phyloP scores from a whole-genome alignment of 148 eudicot genomes.

The Fagopyrum homotropicum region DNA sequence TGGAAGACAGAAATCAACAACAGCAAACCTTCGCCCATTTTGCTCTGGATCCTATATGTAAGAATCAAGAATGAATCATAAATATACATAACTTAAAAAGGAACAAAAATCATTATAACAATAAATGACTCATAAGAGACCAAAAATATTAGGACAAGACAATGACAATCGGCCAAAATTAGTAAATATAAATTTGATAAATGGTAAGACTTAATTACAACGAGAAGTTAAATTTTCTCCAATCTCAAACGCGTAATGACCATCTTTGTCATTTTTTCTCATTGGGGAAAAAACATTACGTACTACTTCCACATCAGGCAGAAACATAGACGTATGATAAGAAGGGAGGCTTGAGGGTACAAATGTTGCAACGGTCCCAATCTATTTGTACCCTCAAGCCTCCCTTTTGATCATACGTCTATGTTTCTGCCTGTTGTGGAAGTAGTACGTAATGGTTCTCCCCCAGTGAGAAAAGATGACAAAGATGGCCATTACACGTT shows the following conservation, averaged over 20 bases:
- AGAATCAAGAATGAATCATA: neutral
- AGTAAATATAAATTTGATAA: no score
- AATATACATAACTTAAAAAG: neutral
- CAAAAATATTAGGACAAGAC: no score
- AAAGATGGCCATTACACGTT: slow-evolving; percentile 85
- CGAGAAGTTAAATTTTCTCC: slow-evolving; percentile 17
- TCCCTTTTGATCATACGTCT: slow-evolving; percentile 38
- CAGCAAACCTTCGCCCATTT: slow-evolving; percentile 69
- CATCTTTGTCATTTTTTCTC: slow-evolving; percentile 86
- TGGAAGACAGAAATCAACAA: neutral
- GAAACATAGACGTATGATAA: slow-evolving; percentile 40
- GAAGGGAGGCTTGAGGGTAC: slow-evolving; percentile 42
- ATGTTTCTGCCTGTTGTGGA: slow-evolving; percentile 45
- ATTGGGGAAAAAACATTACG: slow-evolving; percentile 68
- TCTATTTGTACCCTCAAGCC: slow-evolving; percentile 56
- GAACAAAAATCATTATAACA: neutral
- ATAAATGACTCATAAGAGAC: neutral
- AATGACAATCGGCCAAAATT: no score
- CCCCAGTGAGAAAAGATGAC: slow-evolving; percentile 78
- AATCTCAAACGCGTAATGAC: slow-evolving; percentile 77
- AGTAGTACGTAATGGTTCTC: slow-evolving; percentile 53
- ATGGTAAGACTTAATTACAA: no score
- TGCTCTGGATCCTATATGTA: slow-evolving; percentile 67
- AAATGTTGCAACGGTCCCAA: slow-evolving; percentile 53
- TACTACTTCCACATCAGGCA: slow-evolving; percentile 42